Base-by-base conservation (phyloP, 495 filamentous ascomycete genomes). In the Aspergillus ellipticus region DNA sequence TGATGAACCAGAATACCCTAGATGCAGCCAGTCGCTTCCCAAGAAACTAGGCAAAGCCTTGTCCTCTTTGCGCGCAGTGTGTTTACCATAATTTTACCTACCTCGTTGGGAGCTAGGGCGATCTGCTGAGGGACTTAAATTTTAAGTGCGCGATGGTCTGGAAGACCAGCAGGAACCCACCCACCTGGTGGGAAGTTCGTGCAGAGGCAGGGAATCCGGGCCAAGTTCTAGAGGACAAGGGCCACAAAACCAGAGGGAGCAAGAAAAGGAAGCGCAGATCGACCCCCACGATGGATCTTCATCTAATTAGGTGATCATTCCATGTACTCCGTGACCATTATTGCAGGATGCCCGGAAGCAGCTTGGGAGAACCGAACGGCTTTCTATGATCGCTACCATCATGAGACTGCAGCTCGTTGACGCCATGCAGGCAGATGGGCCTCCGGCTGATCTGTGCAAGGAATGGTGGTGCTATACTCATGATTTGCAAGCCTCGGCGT, bases 151-250 rank as follows among this genome's bases (percentile, higher is more conserved):
- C 13, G 49, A 16, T 24, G 49, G 13, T 35, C 29, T 29, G 29
- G 48, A 42, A 24, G 13, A 28, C 41, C n/a, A 51, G 26, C 19
- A 43, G 17, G 42, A 42, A 16, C 55, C 42, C n/a, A n/a, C n/a
- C n/a, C 39, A 42, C 29, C 42, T 48, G 29, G 19, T 20, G 55
- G n/a, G 49, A n/a, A 28, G 42, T 33, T 13, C 16, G 35, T 47
- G 55, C 55, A 53, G 49, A 50, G 55, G 31, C 48, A 41, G 20
- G 28, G 41, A 47, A 47, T 31, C 55, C 47, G 31, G 42, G 19
- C 41, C 31, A 33, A 13, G 31, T 9, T 33, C 13, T 33, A 33
- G 35, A 39, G 35, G 8, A 6, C 13, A 29, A 28, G 19, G 10
- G 35, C 20, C 20, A 47, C 29, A 48, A 47, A 42, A 46, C 20